Evolutionary conservation across 75 land plant species (phyloP).

Genomic region (Isoetes taiwanensis): DNA sequence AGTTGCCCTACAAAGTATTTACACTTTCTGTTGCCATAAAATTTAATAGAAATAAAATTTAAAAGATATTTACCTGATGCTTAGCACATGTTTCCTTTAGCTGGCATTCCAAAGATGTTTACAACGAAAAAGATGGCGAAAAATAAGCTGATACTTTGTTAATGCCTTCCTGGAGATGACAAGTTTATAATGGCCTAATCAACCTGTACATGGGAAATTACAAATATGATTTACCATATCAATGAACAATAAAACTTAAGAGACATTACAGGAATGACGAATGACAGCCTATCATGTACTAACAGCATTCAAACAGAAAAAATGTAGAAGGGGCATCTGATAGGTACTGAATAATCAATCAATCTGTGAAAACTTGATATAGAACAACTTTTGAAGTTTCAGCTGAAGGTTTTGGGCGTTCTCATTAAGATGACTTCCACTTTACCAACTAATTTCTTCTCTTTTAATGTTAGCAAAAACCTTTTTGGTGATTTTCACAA

Average conservation of each 20-base stretch:
- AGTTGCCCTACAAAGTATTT: constrained; percentile 35
- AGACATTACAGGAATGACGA: neutral
- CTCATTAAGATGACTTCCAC: too few species aligned
- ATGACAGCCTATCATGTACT: too few species aligned
- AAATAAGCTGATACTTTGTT: constrained; percentile 90
- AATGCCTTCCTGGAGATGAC: constrained; percentile 85
- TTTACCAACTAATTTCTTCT: too few species aligned
- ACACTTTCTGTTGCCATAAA: constrained; percentile 54
- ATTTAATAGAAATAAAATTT: constrained; percentile 9
- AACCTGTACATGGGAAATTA: too few species aligned
- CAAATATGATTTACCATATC: too few species aligned
- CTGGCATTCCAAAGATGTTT: constrained; percentile 91
- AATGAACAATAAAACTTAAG: neutral
- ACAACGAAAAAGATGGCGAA: constrained; percentile 83
- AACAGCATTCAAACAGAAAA: too few species aligned
- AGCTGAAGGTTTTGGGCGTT: too few species aligned
- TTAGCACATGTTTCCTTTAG: constrained; percentile 92
- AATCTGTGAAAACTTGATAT: neutral
- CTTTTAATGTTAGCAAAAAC: too few species aligned
- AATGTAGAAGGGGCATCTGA: neutral
- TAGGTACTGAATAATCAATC: neutral
- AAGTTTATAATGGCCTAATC: constrained; percentile 80
- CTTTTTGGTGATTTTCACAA: too few species aligned
- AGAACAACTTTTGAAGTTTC: too few species aligned
- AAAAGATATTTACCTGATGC: constrained; percentile 60